A percentile compares a stretch with the other conserved stretches of the same genome.
phyloP scores from a whole-genome alignment of 139 green algal species.

The Coccomyxa sp. region DNA sequence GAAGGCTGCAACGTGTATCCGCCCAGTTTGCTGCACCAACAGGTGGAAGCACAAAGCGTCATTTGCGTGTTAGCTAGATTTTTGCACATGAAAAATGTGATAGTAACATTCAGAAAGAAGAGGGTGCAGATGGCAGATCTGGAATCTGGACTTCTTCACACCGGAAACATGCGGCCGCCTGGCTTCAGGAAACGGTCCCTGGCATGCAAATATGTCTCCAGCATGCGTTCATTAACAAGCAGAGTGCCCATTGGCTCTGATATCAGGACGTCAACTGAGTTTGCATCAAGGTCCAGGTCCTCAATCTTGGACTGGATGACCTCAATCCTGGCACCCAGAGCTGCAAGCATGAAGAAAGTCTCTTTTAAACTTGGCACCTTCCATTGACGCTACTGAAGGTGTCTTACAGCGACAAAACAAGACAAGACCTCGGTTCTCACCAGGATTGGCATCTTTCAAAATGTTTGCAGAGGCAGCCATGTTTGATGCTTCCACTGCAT shows the following conservation, averaged over 20 bases:
- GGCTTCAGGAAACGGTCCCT: slow-evolving; percentile 86
- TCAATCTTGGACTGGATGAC: slow-evolving; percentile 72
- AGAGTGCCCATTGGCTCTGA: slow-evolving; percentile 90
- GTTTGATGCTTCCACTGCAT: slow-evolving; percentile 88
- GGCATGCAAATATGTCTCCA: slow-evolving; percentile 91
- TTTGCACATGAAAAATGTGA: neutral
- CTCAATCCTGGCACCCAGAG: slow-evolving; percentile 26
- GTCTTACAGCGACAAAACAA: neutral
- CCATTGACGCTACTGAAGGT: neutral
- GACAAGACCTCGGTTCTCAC: neutral
- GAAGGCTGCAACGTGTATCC: slow-evolving; percentile 84
- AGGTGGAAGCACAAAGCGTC: neutral
- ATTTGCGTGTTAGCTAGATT: neutral
- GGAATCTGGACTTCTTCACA: slow-evolving; percentile 12
- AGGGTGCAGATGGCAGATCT: neutral
- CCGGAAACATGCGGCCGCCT: slow-evolving; percentile 90
- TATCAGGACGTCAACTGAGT: slow-evolving; percentile 75
- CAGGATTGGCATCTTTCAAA: slow-evolving; percentile 70
- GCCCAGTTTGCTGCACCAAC: slow-evolving; percentile 51
- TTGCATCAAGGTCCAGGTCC: slow-evolving; percentile 55
- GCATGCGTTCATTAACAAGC: slow-evolving; percentile 96
- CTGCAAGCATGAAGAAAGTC: neutral
- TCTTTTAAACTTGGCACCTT: neutral
- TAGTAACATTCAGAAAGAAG: neutral
- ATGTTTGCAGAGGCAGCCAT: slow-evolving; percentile 71